These are phyloP conservation scores for Tolypocladium paradoxum DNA, from an alignment of 2,329 filamentous ascomycete genomes.

Conservation along the genomic window DNA sequence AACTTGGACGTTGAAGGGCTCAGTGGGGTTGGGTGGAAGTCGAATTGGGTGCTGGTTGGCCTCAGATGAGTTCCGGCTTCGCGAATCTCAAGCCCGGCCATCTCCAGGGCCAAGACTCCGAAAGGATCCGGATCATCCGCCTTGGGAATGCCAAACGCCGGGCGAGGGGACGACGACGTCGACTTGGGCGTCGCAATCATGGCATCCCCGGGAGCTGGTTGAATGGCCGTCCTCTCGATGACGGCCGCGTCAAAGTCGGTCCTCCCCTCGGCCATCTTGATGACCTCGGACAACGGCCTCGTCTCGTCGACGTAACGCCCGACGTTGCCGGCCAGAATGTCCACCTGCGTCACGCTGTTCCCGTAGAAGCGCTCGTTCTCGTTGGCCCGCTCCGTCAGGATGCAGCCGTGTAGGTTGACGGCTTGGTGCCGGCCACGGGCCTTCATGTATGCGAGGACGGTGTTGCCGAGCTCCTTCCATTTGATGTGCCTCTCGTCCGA, in stretches of 20 bases:
- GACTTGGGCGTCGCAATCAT: constrained; percentile 36
- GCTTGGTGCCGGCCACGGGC: constrained; percentile 43
- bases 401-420: constrained; percentile 44
- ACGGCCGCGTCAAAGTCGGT: constrained; percentile 59
- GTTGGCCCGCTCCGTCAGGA: constrained; percentile 44
- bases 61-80: constrained; percentile 67
- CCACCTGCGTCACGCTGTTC: constrained; percentile 37
- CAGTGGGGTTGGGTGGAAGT: constrained; percentile 65
- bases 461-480: constrained; percentile 42
- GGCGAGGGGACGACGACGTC: constrained; percentile 24
- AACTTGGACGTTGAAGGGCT: constrained; percentile 57
- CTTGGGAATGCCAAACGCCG: constrained; percentile 67
- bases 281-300: constrained; percentile 61
- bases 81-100: constrained; percentile 78
- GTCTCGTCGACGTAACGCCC: constrained; percentile 43
- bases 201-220: constrained; percentile 69
- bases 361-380: constrained; percentile 51
- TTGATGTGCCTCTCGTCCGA: constrained; percentile 38
- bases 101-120: constrained; percentile 81
- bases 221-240: constrained; percentile 50
- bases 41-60: constrained; percentile 70
- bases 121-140: constrained; percentile 82
- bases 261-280: constrained; percentile 81
- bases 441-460: constrained; percentile 49
- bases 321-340: constrained; percentile 47